A percentile compares a stretch with the other conserved stretches of the same genome.
Evolutionary conservation across 495 filamentous ascomycete genomes (phyloP).

Genomic region (Chaetomium fimeti): DNA sequence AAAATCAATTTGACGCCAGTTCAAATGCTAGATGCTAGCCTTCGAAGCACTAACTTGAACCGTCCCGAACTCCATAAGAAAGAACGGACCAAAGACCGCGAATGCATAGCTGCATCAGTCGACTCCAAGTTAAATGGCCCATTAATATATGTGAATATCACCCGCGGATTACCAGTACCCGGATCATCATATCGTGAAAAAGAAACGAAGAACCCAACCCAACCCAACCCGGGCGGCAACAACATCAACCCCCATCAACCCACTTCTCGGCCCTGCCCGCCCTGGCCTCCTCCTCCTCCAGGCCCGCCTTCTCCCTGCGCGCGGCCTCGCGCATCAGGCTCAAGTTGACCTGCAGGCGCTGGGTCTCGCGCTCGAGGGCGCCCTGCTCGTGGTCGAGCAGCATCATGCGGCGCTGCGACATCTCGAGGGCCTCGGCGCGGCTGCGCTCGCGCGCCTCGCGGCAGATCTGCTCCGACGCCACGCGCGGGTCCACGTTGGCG

Average conservation of each 20-base stretch:
- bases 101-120: too few relatives aligned
- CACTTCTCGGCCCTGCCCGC: background rate
- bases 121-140: too few relatives aligned
- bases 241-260: background rate
- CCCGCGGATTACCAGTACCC: background rate
- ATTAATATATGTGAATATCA: too few relatives aligned
- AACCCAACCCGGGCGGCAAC: too few relatives aligned
- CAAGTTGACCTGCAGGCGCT: slow-evolving; percentile 29
- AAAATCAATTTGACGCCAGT: too few relatives aligned
- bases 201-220: background rate
- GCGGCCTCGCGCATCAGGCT: slow-evolving; percentile 23
- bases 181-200: background rate
- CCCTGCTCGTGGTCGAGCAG: slow-evolving; percentile 31
- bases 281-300: background rate
- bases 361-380: slow-evolving; percentile 28
- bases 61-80: too few relatives aligned
- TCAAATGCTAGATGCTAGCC: too few relatives aligned
- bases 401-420: slow-evolving; percentile 30
- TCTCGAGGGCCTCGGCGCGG: slow-evolving; percentile 28
- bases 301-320: slow-evolving; percentile 8
- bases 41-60: too few relatives aligned
- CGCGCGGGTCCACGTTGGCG: slow-evolving; percentile 24
- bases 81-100: too few relatives aligned
- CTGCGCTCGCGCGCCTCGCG: slow-evolving; percentile 33
- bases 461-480: slow-evolving; percentile 29